Base-by-base conservation (phyloP, 2,329 filamentous ascomycete species). In the Penicillium polonicum region DNA sequence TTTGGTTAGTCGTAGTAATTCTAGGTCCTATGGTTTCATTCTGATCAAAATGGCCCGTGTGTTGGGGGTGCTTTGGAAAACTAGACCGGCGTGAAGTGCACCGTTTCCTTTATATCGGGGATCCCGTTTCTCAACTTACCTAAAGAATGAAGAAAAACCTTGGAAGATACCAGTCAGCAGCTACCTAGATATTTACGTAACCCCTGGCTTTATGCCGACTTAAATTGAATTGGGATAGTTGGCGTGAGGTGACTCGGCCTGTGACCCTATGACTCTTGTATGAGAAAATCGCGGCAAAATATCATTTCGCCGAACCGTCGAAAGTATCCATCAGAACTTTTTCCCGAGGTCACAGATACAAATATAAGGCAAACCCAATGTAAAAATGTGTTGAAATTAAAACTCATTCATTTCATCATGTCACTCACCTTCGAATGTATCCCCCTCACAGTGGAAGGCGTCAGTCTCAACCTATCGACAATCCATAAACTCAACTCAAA, bases 381-480 rank as follows among this genome's bases (percentile, higher is more conserved):
- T 33, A 25, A 44, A 27, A 35, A 19, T 23, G 5, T 2, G 5
- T 29, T 19, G 12, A 23, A 38, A 38, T 9, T 3, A 12, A 41
- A 38, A 38, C 19, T 5, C 35, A 12, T 31, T 25, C 8, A 29
- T 50, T n/a, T 43, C 9, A 48, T 19, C 12, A 65, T 62, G 61
- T 42, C 55, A 1, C 53, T 63, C 36, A 53, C 54, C 7, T 59
- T 59, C 29, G 36, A 53, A 35, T 48, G 46, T 39, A 36, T 60
- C 27, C 55, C 64, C 5, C 60, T 67, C 8, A 46, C 59, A 49
- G 64, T 68, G 7, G n/a, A 65, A 13, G 64, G 57, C 9, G 60
- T 68, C 3, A 59, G 56, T 33, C 58, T 68, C 39, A 50, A 57
- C 55, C 66, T 49, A 31, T 58, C 64, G 29, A 65, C 61, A 33